Conservation (phyloP, 495 filamentous ascomycete genomes). For the Aspergillus mulundensis region DNA sequence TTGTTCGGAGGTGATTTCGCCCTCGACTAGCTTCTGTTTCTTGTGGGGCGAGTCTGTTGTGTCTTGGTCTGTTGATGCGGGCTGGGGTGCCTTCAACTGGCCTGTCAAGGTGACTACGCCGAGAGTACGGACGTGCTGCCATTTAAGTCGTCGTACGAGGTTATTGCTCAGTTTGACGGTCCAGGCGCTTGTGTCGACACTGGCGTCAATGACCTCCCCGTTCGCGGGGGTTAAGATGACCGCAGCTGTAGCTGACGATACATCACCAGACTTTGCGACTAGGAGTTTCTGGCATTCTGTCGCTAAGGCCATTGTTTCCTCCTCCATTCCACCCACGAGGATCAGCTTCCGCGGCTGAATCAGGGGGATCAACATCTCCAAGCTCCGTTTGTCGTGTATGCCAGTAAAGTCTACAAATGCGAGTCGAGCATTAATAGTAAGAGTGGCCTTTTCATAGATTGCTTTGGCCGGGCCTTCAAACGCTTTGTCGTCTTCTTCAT, state of each 20-base stretch:
- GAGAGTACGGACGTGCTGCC: constrained; percentile 88
- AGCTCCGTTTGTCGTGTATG: constrained; percentile 83
- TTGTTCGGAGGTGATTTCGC: constrained; percentile 24
- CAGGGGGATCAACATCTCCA: constrained; percentile 91
- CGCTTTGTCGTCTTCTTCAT: constrained; percentile 42
- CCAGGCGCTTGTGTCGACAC: constrained; percentile 98
- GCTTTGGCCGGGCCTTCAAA: constrained; percentile 73
- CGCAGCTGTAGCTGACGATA: constrained; percentile 35
- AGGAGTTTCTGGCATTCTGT: constrained; percentile 76
- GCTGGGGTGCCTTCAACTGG: constrained; percentile 42
- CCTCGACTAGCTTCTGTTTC: constrained; percentile 55
- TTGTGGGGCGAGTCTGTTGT: constrained; percentile 54
- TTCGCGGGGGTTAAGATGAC: constrained; percentile 77
- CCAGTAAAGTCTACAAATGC: constrained; percentile 89
- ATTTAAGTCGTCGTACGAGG: constrained; percentile 78
- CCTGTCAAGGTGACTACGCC: constrained; percentile 87
- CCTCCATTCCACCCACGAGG: constrained; percentile 70
- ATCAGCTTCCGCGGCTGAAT: constrained; percentile 94
- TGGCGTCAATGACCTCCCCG: constrained; percentile 74
- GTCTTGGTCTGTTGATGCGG: constrained; percentile 26
- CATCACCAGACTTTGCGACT: constrained; percentile 46
- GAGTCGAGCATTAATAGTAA: constrained; percentile 68
- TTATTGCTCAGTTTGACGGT: constrained; percentile 80
- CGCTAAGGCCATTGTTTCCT: constrained; percentile 74
- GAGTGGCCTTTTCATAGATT: constrained; percentile 51